Conservation (phyloP, 306 rosid genomes). For the Glycine latifolia region DNA sequence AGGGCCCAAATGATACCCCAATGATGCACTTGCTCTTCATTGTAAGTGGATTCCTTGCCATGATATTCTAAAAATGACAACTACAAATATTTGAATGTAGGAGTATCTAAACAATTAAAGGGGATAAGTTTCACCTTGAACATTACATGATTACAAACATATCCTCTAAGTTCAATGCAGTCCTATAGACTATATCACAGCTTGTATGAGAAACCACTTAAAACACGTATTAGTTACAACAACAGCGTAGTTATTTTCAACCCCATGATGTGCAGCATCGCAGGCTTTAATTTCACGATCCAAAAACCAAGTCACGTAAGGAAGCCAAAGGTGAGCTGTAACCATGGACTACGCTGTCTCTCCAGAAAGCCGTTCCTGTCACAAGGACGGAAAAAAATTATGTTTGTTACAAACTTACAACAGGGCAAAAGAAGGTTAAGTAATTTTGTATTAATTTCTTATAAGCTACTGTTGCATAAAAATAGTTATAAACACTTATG, state of each 20-base stretch:
- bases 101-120: conserved; percentile 4
- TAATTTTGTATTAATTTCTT: background rate
- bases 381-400: conserved; percentile 7
- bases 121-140: conserved; percentile 21
- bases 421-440: background rate
- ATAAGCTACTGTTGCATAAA: background rate
- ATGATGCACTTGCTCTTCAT: background rate
- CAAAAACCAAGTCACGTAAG: conserved; percentile 51
- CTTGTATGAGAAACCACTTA: background rate
- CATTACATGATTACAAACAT: conserved; percentile 26
- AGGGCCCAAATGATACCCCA: too few species aligned
- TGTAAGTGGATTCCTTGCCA: background rate
- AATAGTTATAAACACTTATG: background rate
- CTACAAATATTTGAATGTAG: background rate
- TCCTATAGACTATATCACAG: background rate
- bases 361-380: conserved; percentile 60
- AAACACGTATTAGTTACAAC: conserved; percentile 9
- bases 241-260: conserved; percentile 40
- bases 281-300: conserved; percentile 40
- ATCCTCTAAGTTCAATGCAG: conserved; percentile 11
- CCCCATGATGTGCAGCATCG: conserved; percentile 20
- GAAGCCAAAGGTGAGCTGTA: conserved; percentile 56
- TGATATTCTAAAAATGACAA: conserved; percentile 6
- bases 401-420: background rate
- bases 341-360: conserved; percentile 56